Percentiles rank a stretch among this genome's conserved stretches.
Conservation (phyloP, 208 protist genomes). For the Trypanosoma vivax region DNA sequence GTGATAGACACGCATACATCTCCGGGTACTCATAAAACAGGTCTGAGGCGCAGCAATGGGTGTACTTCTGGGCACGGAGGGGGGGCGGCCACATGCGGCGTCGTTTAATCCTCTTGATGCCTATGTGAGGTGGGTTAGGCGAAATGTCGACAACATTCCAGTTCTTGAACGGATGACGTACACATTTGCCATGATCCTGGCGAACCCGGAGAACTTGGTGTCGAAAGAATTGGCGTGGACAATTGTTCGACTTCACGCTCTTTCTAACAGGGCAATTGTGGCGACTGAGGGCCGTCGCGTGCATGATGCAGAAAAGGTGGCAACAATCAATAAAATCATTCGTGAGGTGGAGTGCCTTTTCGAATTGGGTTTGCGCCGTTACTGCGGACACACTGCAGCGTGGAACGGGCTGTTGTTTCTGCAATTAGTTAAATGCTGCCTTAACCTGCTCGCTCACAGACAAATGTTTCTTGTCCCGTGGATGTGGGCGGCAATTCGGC, state of each 20-base stretch:
- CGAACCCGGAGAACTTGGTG: conserved; percentile 58
- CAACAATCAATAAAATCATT: conserved; percentile 28
- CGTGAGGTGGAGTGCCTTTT: conserved; percentile 50
- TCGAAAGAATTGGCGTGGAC: conserved; percentile 54
- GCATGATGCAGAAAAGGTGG: conserved; percentile 19
- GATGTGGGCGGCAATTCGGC: conserved; percentile 38
- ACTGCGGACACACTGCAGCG: conserved; percentile 32
- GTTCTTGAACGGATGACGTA: conserved; percentile 63
- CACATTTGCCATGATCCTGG: conserved; percentile 49
- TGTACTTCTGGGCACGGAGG: no score
- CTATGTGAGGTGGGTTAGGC: conserved; percentile 73
- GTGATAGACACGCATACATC: no score
- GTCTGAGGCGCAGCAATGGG: no score
- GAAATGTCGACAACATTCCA: conserved; percentile 48
- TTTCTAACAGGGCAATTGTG: conserved; percentile 49
- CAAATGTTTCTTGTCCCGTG: conserved; percentile 67
- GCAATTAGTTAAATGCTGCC: conserved; percentile 52
- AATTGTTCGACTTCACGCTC: conserved; percentile 47
- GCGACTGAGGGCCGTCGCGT: conserved; percentile 27
- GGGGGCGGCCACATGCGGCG: neutral
- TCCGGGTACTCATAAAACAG: no score
- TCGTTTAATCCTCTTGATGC: conserved; percentile 15
- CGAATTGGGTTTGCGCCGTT: conserved; percentile 51
- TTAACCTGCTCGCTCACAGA: conserved; percentile 50
- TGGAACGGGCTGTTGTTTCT: conserved; percentile 62